Conservation (phyloP, 768 basidiomycete genomes). For the Boletus subcaerulescens region DNA sequence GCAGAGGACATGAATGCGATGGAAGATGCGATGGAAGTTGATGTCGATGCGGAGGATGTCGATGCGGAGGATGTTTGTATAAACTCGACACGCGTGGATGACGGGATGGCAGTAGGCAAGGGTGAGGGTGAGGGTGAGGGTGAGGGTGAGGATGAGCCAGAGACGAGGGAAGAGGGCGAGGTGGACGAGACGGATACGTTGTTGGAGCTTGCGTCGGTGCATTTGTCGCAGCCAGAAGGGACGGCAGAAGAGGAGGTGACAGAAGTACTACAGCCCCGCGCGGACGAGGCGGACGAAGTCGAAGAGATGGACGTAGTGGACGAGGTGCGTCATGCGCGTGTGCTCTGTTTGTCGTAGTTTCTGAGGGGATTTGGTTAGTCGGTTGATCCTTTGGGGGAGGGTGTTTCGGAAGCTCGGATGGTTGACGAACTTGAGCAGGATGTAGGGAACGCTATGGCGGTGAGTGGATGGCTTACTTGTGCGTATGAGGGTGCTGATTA, state of each 20-base stretch:
- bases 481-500: not conserved
- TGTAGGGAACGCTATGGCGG: not conserved
- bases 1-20: not conserved
- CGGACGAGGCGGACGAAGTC: not conserved
- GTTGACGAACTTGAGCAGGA: not conserved
- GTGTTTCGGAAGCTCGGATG: not conserved
- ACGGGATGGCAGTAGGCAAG: not conserved
- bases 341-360: not conserved
- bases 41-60: not conserved
- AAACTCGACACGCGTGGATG: not conserved
- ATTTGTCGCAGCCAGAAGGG: slow-evolving; percentile 12
- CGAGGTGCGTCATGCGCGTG: slow-evolving; percentile 9
- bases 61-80: not conserved
- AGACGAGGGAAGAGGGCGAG: not conserved
- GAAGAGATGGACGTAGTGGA: not conserved
- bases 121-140: not conserved
- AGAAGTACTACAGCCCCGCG: not conserved
- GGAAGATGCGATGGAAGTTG: slow-evolving; percentile 1
- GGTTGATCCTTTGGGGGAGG: not conserved
- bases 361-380: slow-evolving; percentile 6
- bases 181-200: slow-evolving; percentile 18
- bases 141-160: not conserved
- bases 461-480: not conserved
- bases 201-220: slow-evolving; percentile 25
- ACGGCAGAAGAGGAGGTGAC: not conserved